Percentiles rank a stretch among this genome's conserved stretches.
Conservation (phyloP, 192 early-diverging fungal species). For the Paraglomus occultum region DNA sequence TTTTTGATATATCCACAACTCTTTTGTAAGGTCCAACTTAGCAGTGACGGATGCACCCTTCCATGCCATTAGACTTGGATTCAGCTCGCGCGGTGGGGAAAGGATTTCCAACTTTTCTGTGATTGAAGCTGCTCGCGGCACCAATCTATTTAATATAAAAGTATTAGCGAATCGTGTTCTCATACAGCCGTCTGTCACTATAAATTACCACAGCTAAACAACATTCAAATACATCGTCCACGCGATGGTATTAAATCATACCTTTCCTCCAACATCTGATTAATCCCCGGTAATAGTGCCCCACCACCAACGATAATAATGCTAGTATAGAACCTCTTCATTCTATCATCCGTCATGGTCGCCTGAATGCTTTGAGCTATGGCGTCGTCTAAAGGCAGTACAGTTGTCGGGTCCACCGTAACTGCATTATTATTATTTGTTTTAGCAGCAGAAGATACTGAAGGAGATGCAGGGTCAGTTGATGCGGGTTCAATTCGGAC, state of each 20-base stretch:
- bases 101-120: conserved; percentile 66
- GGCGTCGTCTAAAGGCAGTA: conserved; percentile 58
- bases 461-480: conserved; percentile 33
- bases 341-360: conserved; percentile 66
- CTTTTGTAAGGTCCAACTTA: conserved; percentile 72
- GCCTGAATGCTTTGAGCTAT: conserved; percentile 68
- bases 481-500: conserved; percentile 10
- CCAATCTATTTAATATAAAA: conserved; percentile 11
- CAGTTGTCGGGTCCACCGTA: conserved; percentile 9
- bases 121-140: conserved; percentile 31
- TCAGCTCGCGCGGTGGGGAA: conserved; percentile 78
- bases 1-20: conserved; percentile 70
- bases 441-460: not conserved
- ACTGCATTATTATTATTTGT: not conserved
- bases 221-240: not conserved
- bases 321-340: conserved; percentile 68
- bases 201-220: not conserved
- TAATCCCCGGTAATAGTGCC: conserved; percentile 66
- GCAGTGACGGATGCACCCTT: conserved; percentile 82
- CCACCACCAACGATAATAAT: conserved; percentile 89
- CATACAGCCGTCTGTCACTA: not conserved
- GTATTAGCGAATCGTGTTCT: conserved; percentile 1
- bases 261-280: conserved; percentile 61
- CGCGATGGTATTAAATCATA: conserved; percentile 24
- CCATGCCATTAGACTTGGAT: conserved; percentile 81